These are phyloP conservation scores for Aulographum hederae DNA, from an alignment of 2,329 filamentous ascomycete species.

Conservation along the genomic window DNA sequence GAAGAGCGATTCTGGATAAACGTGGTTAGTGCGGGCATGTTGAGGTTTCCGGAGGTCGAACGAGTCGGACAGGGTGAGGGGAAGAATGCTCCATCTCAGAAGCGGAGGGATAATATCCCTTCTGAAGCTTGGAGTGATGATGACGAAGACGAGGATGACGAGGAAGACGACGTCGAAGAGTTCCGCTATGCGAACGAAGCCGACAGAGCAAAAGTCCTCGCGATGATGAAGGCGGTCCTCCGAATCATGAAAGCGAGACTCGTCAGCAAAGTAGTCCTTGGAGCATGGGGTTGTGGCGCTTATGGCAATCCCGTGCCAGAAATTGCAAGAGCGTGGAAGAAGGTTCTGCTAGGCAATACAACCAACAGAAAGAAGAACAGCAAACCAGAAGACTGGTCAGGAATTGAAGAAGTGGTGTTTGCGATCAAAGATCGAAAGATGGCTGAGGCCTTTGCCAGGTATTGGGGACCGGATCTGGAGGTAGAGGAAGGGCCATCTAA, in stretches of 20 bases:
- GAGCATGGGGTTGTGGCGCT: slow-evolving; percentile 47
- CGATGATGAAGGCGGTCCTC: slow-evolving; percentile 35
- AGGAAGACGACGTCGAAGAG: slow-evolving; percentile 11
- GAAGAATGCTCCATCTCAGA: too few species aligned
- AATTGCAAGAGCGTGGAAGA: slow-evolving; percentile 37
- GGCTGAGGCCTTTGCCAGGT: slow-evolving; percentile 31
- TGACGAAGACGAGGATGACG: slow-evolving; percentile 2
- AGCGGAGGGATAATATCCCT: slow-evolving; percentile 12
- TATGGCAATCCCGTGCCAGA: slow-evolving; percentile 44
- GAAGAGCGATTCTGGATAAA: slow-evolving; percentile 40
- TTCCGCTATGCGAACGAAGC: slow-evolving; percentile 23
- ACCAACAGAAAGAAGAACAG: slow-evolving; percentile 7
- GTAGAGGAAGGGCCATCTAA: slow-evolving; percentile 22
- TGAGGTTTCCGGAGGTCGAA: slow-evolving; percentile 35
- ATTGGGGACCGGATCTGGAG: slow-evolving; percentile 25
- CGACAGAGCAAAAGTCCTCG: slow-evolving; percentile 40
- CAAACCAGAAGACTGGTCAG: slow-evolving; percentile 19
- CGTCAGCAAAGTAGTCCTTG: slow-evolving; percentile 33
- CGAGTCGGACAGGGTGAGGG: slow-evolving; percentile 11
- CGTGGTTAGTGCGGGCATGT: slow-evolving; percentile 38
- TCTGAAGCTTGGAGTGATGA: too few species aligned
- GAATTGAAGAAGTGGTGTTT: slow-evolving; percentile 36
- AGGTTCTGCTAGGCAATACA: slow-evolving; percentile 16
- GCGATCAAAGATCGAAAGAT: slow-evolving; percentile 35
- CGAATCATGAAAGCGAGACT: slow-evolving; percentile 30